Conservation (phyloP, 1,284 basidiomycete genomes). For the Fomitopsis schrenkii region DNA sequence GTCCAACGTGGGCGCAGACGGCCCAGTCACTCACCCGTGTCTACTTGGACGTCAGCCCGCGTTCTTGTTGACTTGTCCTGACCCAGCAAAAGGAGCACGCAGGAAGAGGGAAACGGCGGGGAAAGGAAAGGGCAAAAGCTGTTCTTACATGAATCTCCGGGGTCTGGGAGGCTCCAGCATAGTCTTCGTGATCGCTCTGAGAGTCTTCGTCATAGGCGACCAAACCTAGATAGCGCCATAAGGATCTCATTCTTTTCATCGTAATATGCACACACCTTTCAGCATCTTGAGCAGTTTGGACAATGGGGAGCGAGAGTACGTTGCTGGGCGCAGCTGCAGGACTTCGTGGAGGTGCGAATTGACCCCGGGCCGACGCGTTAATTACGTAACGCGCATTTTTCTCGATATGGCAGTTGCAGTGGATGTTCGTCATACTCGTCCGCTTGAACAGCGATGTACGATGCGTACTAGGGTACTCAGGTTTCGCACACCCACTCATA, state of each 20-base stretch:
- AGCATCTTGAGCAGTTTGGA: neutral
- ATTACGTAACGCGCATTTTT: neutral
- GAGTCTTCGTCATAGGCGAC: slow-evolving; percentile 64
- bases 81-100: slow-evolving; percentile 49
- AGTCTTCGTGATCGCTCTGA: slow-evolving; percentile 53
- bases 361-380: too few relatives aligned
- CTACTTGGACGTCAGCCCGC: slow-evolving; percentile 37
- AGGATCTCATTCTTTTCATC: neutral
- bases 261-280: neutral
- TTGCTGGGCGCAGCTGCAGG: too few relatives aligned
- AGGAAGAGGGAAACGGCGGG: slow-evolving; percentile 63
- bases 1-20: neutral
- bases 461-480: too few relatives aligned
- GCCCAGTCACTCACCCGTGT: slow-evolving; percentile 35
- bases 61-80: slow-evolving; percentile 56
- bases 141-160: slow-evolving; percentile 52
- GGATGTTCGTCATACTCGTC: neutral
- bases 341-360: too few relatives aligned
- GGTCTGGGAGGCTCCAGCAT: slow-evolving; percentile 14
- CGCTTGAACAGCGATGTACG: too few relatives aligned
- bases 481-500: too few relatives aligned
- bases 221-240: slow-evolving; percentile 39
- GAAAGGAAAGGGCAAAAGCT: slow-evolving; percentile 34
- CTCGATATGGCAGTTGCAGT: neutral
- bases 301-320: too few relatives aligned